These are phyloP conservation scores for Fulvia fulva DNA, from an alignment of 2,329 filamentous ascomycete species.

Conservation along the genomic window DNA sequence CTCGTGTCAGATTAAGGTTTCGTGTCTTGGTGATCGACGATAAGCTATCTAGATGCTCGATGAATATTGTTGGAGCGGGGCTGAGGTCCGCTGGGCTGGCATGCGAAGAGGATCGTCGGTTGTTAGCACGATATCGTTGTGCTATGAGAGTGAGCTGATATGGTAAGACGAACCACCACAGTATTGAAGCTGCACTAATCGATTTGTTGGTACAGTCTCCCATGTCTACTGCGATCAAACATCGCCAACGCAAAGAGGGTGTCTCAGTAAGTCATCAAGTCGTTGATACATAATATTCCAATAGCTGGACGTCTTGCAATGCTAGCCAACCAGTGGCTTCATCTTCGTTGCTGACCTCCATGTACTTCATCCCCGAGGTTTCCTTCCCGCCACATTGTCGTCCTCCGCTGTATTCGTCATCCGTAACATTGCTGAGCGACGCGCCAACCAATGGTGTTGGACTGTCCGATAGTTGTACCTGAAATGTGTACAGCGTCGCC, in stretches of 20 bases:
- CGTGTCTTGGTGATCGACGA: background rate
- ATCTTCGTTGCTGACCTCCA: too few relatives aligned
- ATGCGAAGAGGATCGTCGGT: background rate
- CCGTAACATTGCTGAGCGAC: too few relatives aligned
- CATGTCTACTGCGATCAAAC: background rate
- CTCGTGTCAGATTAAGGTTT: background rate
- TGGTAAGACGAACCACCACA: too few relatives aligned
- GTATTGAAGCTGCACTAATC: too few relatives aligned
- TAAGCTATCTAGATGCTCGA: slow-evolving; percentile 1
- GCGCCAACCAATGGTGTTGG: too few relatives aligned
- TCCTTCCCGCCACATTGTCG: background rate
- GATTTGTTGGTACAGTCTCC: background rate
- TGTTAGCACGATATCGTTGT: background rate
- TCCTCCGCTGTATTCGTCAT: too few relatives aligned
- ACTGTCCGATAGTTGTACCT: too few relatives aligned
- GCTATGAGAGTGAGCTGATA: background rate
- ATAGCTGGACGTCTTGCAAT: too few relatives aligned
- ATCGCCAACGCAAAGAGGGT: background rate
- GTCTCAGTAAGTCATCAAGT: background rate
- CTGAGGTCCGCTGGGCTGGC: background rate
- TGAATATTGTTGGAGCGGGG: background rate
- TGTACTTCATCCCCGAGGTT: background rate
- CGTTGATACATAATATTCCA: background rate
- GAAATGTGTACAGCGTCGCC: too few relatives aligned
- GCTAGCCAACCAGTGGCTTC: background rate